These are phyloP conservation scores for Dactylis glomerata DNA, from an alignment of 176 grass and related monocot species.

Conservation along the genomic window DNA sequence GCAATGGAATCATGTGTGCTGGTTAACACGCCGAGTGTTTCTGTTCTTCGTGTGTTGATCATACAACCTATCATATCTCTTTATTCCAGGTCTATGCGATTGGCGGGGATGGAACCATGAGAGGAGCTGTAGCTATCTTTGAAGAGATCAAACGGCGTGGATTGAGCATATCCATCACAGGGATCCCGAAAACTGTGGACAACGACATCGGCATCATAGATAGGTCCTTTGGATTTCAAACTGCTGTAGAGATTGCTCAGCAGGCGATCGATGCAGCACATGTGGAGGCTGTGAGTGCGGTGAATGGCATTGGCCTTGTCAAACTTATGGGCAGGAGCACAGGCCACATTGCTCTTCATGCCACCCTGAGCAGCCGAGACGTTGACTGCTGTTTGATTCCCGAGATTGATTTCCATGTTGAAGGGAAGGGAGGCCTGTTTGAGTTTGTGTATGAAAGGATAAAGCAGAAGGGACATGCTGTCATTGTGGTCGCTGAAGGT, in stretches of 20 bases:
- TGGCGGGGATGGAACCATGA: conserved; percentile 89
- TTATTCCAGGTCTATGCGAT: conserved; percentile 65
- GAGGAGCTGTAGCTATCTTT: conserved; percentile 67
- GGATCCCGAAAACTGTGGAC: conserved; percentile 85
- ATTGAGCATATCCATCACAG: conserved; percentile 67
- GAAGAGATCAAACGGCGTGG: conserved; percentile 62
- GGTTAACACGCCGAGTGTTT: background rate
- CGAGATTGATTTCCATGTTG: conserved; percentile 72
- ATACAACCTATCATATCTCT: background rate
- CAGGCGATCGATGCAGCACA: conserved; percentile 77
- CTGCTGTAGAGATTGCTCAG: conserved; percentile 80
- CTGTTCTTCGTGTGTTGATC: background rate
- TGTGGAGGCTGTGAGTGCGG: conserved; percentile 79
- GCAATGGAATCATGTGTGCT: background rate
- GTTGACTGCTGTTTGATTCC: conserved; percentile 95
- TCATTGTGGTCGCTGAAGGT: conserved; percentile 82
- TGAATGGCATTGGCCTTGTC: conserved; percentile 86
- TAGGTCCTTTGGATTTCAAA: conserved; percentile 90
- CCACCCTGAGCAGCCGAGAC: conserved; percentile 83
- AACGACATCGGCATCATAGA: conserved; percentile 99
- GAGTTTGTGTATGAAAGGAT: conserved; percentile 69
- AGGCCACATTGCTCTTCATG: conserved; percentile 75
- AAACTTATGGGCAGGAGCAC: conserved; percentile 98
- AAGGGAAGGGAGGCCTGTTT: conserved; percentile 75
- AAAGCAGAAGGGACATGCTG: conserved; percentile 67